A percentile compares a stretch with the other conserved stretches of the same genome.
These are phyloP conservation scores for Plasmodium sp. DNA, from an alignment of 169 alveolate species.

Conservation along the genomic window DNA sequence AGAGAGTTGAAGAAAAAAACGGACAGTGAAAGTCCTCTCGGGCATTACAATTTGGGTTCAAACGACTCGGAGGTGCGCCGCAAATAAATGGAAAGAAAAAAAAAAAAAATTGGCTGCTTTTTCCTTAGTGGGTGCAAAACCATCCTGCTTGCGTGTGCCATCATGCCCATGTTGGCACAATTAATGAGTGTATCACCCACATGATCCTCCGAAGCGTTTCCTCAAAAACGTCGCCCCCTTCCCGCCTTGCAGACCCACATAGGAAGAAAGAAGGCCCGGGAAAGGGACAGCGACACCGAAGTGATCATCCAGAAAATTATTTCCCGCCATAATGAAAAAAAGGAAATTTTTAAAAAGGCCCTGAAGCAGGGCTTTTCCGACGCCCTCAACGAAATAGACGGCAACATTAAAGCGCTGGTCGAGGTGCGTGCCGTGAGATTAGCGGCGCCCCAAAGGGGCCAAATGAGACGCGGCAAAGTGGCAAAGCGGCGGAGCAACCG, in stretches of 20 bases:
- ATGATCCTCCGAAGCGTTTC: background rate
- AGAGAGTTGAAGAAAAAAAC: background rate
- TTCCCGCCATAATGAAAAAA: slow-evolving; percentile 60
- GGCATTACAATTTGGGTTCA: slow-evolving; percentile 15
- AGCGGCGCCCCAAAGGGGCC: background rate
- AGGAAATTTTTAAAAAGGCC: slow-evolving; percentile 36
- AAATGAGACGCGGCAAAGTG: background rate
- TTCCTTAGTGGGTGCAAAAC: background rate
- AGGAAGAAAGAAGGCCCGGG: background rate
- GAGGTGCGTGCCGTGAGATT: slow-evolving; percentile 14
- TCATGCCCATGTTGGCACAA: background rate
- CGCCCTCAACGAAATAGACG: slow-evolving; percentile 52
- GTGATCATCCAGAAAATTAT: slow-evolving; percentile 57
- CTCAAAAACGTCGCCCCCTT: background rate
- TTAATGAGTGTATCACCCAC: background rate
- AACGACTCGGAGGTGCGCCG: background rate
- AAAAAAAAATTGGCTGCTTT: background rate
- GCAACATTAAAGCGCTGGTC: slow-evolving; percentile 25
- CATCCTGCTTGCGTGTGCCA: background rate
- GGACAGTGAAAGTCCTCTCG: background rate
- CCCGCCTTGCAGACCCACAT: background rate
- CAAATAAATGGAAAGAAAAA: background rate
- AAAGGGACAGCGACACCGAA: slow-evolving; percentile 64
- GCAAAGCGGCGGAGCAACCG: background rate
- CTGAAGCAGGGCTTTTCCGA: slow-evolving; percentile 32